Evolutionary conservation across 768 basidiomycete species (phyloP).

Genomic region (Melanogaster broomeanus): DNA sequence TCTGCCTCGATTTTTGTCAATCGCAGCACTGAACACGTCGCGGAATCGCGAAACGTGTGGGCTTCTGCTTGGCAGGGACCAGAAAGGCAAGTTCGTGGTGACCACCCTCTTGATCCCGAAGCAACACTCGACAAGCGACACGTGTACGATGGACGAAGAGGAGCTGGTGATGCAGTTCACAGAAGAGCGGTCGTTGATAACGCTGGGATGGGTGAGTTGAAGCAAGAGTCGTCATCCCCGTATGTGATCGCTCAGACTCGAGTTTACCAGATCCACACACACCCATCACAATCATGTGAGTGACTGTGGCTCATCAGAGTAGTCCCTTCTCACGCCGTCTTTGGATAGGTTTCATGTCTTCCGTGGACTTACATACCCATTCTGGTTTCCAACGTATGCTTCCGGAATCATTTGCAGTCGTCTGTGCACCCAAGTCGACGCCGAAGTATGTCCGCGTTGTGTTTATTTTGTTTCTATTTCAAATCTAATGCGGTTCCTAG

Average conservation of each 20-base stretch:
- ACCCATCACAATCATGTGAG: conserved; percentile 86
- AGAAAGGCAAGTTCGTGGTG: conserved; percentile 65
- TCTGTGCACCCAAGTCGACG: conserved; percentile 79
- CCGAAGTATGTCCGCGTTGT: conserved; percentile 58
- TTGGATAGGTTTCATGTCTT: conserved; percentile 83
- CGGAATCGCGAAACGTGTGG: conserved; percentile 87
- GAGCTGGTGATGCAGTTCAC: conserved; percentile 86
- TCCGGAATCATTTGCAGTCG: conserved; percentile 90
- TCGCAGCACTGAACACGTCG: conserved; percentile 78
- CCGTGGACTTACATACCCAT: conserved; percentile 90
- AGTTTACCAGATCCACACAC: conserved; percentile 77
- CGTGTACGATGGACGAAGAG: conserved; percentile 92
- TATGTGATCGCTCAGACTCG: background rate
- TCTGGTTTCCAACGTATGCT: conserved; percentile 88
- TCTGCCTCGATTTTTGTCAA: conserved; percentile 72
- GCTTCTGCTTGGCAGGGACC: conserved; percentile 70
- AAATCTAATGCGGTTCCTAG: conserved; percentile 24
- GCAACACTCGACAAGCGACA: conserved; percentile 86
- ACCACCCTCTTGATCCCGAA: conserved; percentile 85
- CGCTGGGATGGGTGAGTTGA: conserved; percentile 83
- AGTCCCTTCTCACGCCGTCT: background rate
- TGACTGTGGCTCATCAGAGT: conserved; percentile 7
- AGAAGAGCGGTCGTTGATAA: conserved; percentile 77
- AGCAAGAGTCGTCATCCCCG: background rate
- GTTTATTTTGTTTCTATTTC: background rate